Conservation (phyloP, 805 yeast species). For the Wickerhamiella bombiphila region DNA sequence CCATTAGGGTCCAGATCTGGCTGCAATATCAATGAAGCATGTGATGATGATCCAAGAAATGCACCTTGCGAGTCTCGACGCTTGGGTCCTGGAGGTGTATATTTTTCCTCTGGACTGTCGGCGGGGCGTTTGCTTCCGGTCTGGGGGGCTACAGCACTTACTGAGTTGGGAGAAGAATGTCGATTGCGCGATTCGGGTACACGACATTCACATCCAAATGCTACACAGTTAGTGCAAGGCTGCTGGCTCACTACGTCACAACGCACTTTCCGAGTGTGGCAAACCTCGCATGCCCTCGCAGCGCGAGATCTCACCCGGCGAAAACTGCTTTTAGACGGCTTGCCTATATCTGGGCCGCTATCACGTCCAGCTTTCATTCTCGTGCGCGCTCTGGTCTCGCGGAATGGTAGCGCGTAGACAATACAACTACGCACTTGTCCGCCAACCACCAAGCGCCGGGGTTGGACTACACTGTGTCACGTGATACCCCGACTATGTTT, state of each 20-base stretch:
- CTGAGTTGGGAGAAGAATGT: constrained; percentile 23
- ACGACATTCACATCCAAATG: constrained; percentile 53
- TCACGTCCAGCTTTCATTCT: no score
- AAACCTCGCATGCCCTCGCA: constrained; percentile 60
- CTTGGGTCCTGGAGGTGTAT: neutral
- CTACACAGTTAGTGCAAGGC: constrained; percentile 58
- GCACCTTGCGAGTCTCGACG: neutral
- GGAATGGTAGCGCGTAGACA: no score
- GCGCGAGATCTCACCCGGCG: constrained; percentile 38
- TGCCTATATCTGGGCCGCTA: no score
- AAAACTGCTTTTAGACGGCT: constrained; percentile 6
- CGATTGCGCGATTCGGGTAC: constrained; percentile 19
- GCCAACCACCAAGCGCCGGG: no score
- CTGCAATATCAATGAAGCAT: no score
- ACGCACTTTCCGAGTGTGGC: constrained; percentile 65
- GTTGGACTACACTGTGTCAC: no score
- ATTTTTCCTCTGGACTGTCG: no score
- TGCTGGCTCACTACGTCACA: constrained; percentile 39
- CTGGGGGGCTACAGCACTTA: neutral
- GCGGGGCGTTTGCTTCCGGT: neutral
- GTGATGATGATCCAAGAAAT: neutral
- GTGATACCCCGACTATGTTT: no score
- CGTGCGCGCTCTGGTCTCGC: no score
- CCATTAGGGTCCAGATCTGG: neutral
- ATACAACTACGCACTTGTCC: no score